These are phyloP conservation scores for Talaromyces wortmannii DNA, from an alignment of 495 filamentous ascomycete genomes.

Conservation along the genomic window DNA sequence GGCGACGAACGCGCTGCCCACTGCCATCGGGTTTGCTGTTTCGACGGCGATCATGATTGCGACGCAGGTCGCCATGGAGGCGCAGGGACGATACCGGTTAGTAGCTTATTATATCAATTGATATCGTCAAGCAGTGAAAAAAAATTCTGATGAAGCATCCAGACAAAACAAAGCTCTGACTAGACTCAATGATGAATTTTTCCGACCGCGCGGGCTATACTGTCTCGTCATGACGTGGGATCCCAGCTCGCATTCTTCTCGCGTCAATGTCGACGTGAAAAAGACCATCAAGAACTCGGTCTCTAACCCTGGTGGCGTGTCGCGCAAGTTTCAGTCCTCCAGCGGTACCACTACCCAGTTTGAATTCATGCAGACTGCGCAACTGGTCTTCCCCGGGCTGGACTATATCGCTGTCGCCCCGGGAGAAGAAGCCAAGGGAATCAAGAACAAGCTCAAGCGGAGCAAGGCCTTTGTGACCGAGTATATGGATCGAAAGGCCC, in stretches of 20 bases:
- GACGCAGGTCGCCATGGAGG: conserved; percentile 7
- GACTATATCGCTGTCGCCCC: background rate
- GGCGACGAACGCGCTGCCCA: conserved; percentile 29
- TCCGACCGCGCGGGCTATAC: conserved; percentile 52
- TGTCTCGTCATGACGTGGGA: conserved; percentile 56
- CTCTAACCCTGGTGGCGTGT: background rate
- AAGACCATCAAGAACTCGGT: conserved; percentile 2
- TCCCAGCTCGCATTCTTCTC: background rate
- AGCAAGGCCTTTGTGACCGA: conserved; percentile 9
- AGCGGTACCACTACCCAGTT: conserved; percentile 40
- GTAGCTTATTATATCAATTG: background rate
- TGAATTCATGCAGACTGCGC: conserved; percentile 44
- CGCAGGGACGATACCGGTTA: conserved; percentile 12
- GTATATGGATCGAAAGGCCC: conserved; percentile 47
- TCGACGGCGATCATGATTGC: conserved; percentile 31
- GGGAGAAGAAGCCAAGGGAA: background rate
- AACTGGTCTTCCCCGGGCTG: conserved; percentile 48
- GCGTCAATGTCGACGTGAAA: conserved; percentile 6
- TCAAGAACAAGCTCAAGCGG: conserved; percentile 1
- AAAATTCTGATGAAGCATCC: background rate
- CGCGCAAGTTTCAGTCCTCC: conserved; percentile 23
- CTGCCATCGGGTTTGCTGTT: conserved; percentile 33
- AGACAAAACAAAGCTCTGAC: conserved; percentile 49
- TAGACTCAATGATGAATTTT: conserved; percentile 50
- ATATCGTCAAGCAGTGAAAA: background rate